A percentile compares a stretch with the other conserved stretches of the same genome.
Conservation (phyloP, 1,284 basidiomycete species). For the Trametes versicolor region DNA sequence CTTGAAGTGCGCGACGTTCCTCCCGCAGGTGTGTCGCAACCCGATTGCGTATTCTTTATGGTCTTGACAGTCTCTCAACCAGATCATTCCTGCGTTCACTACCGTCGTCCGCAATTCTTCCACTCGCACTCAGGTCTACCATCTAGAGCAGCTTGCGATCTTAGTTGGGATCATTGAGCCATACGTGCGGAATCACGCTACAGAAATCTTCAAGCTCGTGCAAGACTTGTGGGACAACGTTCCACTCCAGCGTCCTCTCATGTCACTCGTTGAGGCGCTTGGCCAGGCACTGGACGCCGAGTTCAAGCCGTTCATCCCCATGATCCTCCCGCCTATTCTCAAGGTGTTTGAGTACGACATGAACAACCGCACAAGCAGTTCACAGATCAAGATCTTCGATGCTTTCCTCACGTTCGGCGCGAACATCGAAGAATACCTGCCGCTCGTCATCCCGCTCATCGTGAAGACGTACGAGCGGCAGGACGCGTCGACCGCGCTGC, state of each 20-base stretch:
- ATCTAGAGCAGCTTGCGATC: constrained; percentile 96
- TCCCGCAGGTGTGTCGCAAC: constrained; percentile 79
- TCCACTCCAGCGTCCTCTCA: constrained; percentile 91
- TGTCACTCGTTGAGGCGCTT: constrained; percentile 94
- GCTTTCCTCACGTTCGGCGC: constrained; percentile 96
- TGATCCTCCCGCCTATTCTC: constrained; percentile 90
- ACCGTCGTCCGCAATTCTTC: constrained; percentile 87
- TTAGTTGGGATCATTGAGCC: constrained; percentile 98
- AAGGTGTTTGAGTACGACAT: constrained; percentile 91
- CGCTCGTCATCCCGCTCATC: constrained; percentile 96
- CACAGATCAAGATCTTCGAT: constrained; percentile 92
- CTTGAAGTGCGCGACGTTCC: constrained; percentile 94
- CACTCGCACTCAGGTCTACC: constrained; percentile 90
- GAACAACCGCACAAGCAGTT: constrained; percentile 79
- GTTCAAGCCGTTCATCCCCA: constrained; percentile 97
- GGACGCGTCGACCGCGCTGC: constrained; percentile 79
- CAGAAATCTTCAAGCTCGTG: constrained; percentile 84
- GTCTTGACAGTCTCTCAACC: constrained; percentile 26
- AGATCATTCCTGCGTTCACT: constrained; percentile 98
- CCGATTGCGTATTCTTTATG: not conserved
- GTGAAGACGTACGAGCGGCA: constrained; percentile 91
- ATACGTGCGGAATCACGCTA: constrained; percentile 92
- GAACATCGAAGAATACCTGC: constrained; percentile 98
- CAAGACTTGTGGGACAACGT: constrained; percentile 92
- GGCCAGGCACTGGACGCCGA: constrained; percentile 96